Evolutionary conservation across 441 rosid genomes (phyloP).

Genomic region (Capsella rubella): DNA sequence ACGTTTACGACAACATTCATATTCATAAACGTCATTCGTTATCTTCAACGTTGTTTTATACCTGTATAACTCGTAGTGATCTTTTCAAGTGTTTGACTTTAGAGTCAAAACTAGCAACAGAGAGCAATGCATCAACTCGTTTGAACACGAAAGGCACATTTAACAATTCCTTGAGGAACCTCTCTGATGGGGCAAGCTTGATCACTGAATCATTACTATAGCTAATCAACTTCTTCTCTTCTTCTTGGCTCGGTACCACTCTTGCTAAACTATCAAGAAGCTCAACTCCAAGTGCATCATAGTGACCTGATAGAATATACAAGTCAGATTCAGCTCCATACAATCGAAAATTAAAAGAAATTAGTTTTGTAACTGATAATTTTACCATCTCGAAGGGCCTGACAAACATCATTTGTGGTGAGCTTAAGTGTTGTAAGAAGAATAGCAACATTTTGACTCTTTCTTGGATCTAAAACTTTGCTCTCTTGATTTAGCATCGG

Average conservation of each 20-base stretch:
- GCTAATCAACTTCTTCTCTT: constrained; percentile 48
- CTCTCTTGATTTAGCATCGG: constrained; percentile 61
- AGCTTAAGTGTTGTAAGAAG: constrained; percentile 76
- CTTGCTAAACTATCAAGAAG: constrained; percentile 50
- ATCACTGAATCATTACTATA: constrained; percentile 56
- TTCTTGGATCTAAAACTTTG: constrained; percentile 71
- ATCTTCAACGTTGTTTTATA: constrained; percentile 35
- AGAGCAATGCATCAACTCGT: constrained; percentile 79
- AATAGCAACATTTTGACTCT: constrained; percentile 77
- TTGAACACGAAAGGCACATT: constrained; percentile 82
- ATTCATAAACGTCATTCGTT: neutral
- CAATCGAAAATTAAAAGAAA: constrained; percentile 2
- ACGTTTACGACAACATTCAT: constrained; percentile 7
- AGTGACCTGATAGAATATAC: constrained; percentile 64
- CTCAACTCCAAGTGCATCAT: constrained; percentile 46
- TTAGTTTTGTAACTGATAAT: neutral
- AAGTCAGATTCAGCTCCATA: constrained; percentile 23
- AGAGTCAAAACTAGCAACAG: constrained; percentile 70
- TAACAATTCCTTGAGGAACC: constrained; percentile 78
- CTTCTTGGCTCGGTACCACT: constrained; percentile 51
- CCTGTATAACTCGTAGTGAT: constrained; percentile 80
- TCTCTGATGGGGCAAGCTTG: constrained; percentile 84
- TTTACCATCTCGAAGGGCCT: constrained; percentile 82
- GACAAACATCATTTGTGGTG: constrained; percentile 74
- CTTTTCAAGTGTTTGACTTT: constrained; percentile 68